These are phyloP conservation scores for Durotheca rogersii DNA, from an alignment of 495 filamentous ascomycete species.

Conservation along the genomic window DNA sequence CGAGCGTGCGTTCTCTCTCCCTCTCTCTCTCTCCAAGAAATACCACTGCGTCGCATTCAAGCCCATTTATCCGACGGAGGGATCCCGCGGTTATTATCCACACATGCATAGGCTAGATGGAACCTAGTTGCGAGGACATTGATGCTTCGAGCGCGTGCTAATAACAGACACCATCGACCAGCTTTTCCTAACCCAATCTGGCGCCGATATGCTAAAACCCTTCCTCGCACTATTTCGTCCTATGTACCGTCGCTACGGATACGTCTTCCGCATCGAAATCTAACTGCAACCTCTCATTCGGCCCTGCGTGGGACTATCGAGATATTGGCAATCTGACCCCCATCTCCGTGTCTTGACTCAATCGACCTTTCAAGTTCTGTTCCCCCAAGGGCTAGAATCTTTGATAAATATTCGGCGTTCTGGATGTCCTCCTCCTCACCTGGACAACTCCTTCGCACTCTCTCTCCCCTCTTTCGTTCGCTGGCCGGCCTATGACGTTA, in stretches of 20 bases:
- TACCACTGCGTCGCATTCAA: conserved; percentile 20
- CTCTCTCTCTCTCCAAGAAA: conserved; percentile 7
- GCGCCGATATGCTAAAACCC: conserved; percentile 9
- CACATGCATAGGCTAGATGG: conserved; percentile 27
- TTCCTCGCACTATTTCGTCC: conserved; percentile 19
- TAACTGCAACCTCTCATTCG: conserved; percentile 17
- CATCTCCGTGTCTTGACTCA: conserved; percentile 14
- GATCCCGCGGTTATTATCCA: conserved; percentile 21
- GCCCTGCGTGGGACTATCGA: conserved; percentile 7
- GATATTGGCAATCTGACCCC: conserved; percentile 16
- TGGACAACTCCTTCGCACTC: too few relatives aligned
- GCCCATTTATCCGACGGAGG: conserved; percentile 27
- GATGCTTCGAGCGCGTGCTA: conserved; percentile 22
- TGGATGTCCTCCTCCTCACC: conserved; percentile 3
- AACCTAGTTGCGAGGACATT: conserved; percentile 6
- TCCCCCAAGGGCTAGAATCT: background rate
- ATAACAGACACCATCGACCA: conserved; percentile 22
- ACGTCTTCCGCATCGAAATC: conserved; percentile 22
- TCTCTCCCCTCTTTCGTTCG: conserved; percentile 5
- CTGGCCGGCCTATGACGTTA: too few relatives aligned
- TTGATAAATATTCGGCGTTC: conserved; percentile 20
- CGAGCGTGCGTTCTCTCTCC: too few relatives aligned
- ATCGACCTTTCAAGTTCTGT: background rate
- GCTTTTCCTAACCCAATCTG: conserved; percentile 15
- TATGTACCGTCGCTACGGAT: conserved; percentile 18